Evolutionary conservation across 805 yeast genomes (phyloP).

Genomic region (Zygoascus ofunaensis): DNA sequence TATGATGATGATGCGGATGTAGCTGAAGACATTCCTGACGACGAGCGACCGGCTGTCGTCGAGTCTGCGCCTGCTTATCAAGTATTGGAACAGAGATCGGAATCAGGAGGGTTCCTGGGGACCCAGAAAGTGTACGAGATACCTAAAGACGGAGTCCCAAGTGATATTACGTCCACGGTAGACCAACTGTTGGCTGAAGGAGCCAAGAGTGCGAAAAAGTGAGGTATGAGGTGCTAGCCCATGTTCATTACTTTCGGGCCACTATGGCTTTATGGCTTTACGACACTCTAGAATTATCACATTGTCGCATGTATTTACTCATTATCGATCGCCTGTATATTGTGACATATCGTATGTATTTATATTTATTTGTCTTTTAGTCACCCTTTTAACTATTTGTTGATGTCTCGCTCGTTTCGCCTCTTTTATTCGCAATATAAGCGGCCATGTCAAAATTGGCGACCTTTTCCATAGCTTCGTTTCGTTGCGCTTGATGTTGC

Average conservation of each 20-base stretch:
- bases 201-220: background rate
- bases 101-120: conserved; percentile 23
- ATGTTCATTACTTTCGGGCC: too few species aligned
- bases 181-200: conserved; percentile 9
- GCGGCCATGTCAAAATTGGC: conserved; percentile 26
- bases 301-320: too few species aligned
- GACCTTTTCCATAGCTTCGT: conserved; percentile 15
- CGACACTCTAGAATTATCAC: too few species aligned
- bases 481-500: conserved; percentile 16
- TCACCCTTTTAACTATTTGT: too few species aligned
- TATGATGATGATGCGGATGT: conserved; percentile 4
- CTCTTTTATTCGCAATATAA: conserved; percentile 22
- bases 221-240: too few species aligned
- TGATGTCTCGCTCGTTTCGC: too few species aligned
- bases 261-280: too few species aligned
- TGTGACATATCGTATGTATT: too few species aligned
- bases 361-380: too few species aligned
- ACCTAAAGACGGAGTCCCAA: conserved; percentile 14
- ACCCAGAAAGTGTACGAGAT: conserved; percentile 21
- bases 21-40: conserved; percentile 9
- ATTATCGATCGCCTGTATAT: too few species aligned
- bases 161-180: background rate
- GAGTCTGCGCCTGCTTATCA: conserved; percentile 22
- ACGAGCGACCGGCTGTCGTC: conserved; percentile 5
- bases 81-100: conserved; percentile 26